A percentile compares a stretch with the other conserved stretches of the same genome.
Evolutionary conservation across 768 basidiomycete species (phyloP).

Genomic region (Phylloporus sp.): DNA sequence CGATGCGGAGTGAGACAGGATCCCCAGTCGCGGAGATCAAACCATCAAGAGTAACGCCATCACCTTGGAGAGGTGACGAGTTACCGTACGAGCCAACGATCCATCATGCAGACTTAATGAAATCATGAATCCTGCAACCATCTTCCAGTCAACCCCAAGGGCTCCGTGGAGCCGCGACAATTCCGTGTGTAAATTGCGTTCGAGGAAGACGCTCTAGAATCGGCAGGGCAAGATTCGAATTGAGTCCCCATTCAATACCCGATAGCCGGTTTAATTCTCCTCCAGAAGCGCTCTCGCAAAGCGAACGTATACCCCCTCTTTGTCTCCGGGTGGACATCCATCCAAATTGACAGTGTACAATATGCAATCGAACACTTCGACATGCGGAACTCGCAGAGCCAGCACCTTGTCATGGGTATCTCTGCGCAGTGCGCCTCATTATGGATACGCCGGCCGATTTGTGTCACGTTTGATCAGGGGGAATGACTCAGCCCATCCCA

Average conservation of each 20-base stretch:
- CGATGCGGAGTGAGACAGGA: conserved; percentile 6
- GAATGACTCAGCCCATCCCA: neutral
- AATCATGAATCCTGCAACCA: neutral
- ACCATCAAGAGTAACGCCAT: conserved; percentile 7
- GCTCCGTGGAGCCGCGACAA: conserved; percentile 20
- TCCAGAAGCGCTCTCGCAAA: neutral
- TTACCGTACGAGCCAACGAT: neutral
- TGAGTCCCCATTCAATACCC: neutral
- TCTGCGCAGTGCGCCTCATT: neutral
- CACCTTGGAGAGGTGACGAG: neutral
- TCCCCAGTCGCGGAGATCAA: conserved; percentile 31
- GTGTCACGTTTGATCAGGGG: neutral
- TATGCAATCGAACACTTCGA: neutral
- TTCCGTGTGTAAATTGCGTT: neutral
- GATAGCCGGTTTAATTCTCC: neutral
- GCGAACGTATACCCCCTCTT: neutral
- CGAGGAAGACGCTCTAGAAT: neutral
- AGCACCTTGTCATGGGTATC: neutral
- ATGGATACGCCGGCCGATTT: neutral
- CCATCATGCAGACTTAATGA: conserved; percentile 5
- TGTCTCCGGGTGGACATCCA: neutral
- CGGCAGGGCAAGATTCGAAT: neutral
- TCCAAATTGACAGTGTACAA: neutral
- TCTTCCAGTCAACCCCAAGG: conserved; percentile 19
- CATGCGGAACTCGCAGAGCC: neutral